Base-by-base conservation (phyloP, 169 alveolate species). In the Cryptosporidium bovis region DNA sequence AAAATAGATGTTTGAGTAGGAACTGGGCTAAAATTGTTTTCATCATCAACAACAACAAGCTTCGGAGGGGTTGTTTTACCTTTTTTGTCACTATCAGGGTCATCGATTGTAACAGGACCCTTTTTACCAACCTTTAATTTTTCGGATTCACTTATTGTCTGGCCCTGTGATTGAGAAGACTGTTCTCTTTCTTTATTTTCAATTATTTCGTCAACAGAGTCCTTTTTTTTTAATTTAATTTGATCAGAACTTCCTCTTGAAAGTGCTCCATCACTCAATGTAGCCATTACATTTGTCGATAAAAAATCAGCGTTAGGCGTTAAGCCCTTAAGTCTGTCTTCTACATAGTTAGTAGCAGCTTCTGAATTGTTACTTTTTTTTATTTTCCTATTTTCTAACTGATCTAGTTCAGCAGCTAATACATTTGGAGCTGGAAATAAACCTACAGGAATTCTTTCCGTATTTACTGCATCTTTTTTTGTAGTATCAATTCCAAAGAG, bases 21-120 rank as follows among this genome's bases (percentile, higher is more conserved):
- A n/a, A 51, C 34, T 20, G 27, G 27, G 10, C 51, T 4, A 36
- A 51, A 69, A 29, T 69, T 36, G 24, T 69, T 64, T 15, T 60
- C 71, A 7, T 77, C 40, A 44, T 77, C 71, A 18, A 60, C 85
- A 2, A 60, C 18, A 10, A 62, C 69, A 16, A 77, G 71, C 1
- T 77, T 77, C 8, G 85, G 85, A 24, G 71, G 71, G 20, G 51
- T 62, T 2, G 85, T 77, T 77, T 56, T 77, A 1, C 85, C 85
- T 77, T 77, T 44, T 12, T 60, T 62, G 7, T 77, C 34, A 40
- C 62, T 51, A 18, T 77, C 71, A 20, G 58, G 69, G 24, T 77
- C 65, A 40, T 77, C 24, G 18, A 77, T 6, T 10, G 85, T 77
- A 34, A 77, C 85, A 2, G 85, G 85, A 1, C 85, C 85, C 18